A percentile compares a stretch with the other conserved stretches of the same genome.
Conservation (phyloP, 1,139 yeast species). For the Yamadazyma blattariae region DNA sequence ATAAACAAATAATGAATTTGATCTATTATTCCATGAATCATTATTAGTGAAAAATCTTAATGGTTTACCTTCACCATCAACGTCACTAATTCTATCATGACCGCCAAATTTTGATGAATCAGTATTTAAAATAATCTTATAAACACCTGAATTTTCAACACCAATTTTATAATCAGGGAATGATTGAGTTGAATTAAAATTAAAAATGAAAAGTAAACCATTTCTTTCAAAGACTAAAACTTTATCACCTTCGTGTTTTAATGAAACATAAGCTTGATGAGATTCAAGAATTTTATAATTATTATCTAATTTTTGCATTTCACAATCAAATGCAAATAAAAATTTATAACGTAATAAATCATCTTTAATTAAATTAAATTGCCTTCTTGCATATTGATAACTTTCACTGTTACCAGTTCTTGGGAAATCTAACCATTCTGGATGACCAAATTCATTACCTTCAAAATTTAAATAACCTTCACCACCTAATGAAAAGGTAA, state of each 20-base stretch:
- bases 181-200: constrained; percentile 83
- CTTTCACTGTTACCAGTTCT: constrained; percentile 84
- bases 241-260: constrained; percentile 86
- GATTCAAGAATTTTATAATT: constrained; percentile 70
- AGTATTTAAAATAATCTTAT: constrained; percentile 70
- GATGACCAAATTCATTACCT: constrained; percentile 98
- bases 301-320: constrained; percentile 75
- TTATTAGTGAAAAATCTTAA: constrained; percentile 63
- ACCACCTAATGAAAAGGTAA: constrained; percentile 89
- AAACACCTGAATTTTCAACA: constrained; percentile 74
- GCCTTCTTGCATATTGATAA: constrained; percentile 92
- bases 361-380: constrained; percentile 83
- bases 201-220: constrained; percentile 79
- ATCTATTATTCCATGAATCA: constrained; percentile 76
- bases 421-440: constrained; percentile 98
- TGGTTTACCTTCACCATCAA: constrained; percentile 32
- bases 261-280: constrained; percentile 81
- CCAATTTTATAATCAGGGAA: constrained; percentile 88
- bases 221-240: constrained; percentile 86
- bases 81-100: constrained; percentile 65
- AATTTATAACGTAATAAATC: constrained; percentile 74
- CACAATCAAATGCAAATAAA: constrained; percentile 75
- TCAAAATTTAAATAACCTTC: constrained; percentile 95
- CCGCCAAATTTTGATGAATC: constrained; percentile 80
- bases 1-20: constrained; percentile 76